Evolutionary conservation across 2,329 filamentous ascomycete genomes (phyloP), one percentile per base, ranked within the genome.

Genomic region (Aureobasidium subglaciale): DNA sequence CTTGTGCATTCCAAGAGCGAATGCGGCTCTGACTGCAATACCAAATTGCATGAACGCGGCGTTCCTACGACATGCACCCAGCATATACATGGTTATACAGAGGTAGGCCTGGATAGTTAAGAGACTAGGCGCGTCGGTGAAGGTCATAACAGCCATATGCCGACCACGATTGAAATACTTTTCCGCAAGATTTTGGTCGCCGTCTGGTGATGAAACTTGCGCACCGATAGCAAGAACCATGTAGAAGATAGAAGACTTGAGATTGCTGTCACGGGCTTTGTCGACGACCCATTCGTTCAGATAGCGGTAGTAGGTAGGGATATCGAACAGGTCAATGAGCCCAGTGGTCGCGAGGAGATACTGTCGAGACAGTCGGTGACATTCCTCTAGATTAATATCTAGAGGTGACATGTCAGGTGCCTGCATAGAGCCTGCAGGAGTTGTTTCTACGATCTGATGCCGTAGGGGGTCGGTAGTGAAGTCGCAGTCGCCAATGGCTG

Each of bases 21-120:
- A 79, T 1, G 76, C 75, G 11, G 76, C 75, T 25, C 77, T 71
- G 20, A 77, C 69, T n/a, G 77, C 76, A 54, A 79, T 56, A 57
- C 76, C 76, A 16, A 79, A 72, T 45, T 78, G 75, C 61, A 79
- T 71, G 55, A 77, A 79, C 5, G 77, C 76, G 1, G 75, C 77
- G 57, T 80, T 80, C 10, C 76, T 74, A 40, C 78, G 73, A 56
- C 74, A 78, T 10, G 74, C 74, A 25, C 76, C 68, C 2, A 80
- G 67, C 75, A 79, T 76, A 60, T 75, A 79, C 59, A 79, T 71
- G 1, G 76, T 73, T n/a, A 79, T 71, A 15, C 79, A 61, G 5
- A 75, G 68, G 60, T 78, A 79, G 1, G 75, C 76, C 60, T 79
- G 76, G 2, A 80, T 76, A 0, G 75, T 78, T 43, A 73, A 67